Conservation (phyloP, 116 monocot species). For the Phalaenopsis hybrid region DNA sequence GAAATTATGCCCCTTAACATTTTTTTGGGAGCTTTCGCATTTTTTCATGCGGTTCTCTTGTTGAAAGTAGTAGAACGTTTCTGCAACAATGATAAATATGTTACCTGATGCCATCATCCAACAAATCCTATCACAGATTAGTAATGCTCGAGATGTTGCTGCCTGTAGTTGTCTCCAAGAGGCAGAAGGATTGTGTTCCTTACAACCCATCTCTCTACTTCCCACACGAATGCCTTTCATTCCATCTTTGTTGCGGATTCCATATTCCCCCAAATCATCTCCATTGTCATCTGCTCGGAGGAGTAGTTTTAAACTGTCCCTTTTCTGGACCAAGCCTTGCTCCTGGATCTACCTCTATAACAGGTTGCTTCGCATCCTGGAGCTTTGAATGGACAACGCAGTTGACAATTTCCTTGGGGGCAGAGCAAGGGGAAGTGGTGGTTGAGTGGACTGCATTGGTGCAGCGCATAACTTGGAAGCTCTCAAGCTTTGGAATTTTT, state of each 20-base stretch:
- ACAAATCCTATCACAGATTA: conserved; percentile 64
- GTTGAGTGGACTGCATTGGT: conserved; percentile 17
- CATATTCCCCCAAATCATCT: conserved; percentile 50
- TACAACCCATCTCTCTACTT: conserved; percentile 69
- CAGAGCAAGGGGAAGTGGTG: neutral
- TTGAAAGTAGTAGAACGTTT: neutral
- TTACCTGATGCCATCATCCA: conserved; percentile 71
- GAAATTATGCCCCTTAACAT: neutral
- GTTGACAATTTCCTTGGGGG: conserved; percentile 11
- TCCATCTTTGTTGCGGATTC: conserved; percentile 26
- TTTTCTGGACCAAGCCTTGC: conserved; percentile 44
- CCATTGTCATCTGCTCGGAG: conserved; percentile 28
- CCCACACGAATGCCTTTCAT: conserved; percentile 28
- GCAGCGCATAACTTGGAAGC: no score
- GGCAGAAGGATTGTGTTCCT: conserved; percentile 54
- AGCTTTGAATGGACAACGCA: conserved; percentile 67
- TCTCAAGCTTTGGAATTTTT: no score
- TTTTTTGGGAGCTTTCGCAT: neutral
- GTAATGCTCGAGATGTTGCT: conserved; percentile 65
- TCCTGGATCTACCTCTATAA: conserved; percentile 39
- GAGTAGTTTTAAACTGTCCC: conserved; percentile 82
- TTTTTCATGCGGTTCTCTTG: neutral
- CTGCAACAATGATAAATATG: conserved; percentile 41
- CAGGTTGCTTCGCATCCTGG: conserved; percentile 43
- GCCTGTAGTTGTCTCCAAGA: conserved; percentile 52